Base-by-base conservation (phyloP, 208 protist genomes). In the Porcisia deanei region DNA sequence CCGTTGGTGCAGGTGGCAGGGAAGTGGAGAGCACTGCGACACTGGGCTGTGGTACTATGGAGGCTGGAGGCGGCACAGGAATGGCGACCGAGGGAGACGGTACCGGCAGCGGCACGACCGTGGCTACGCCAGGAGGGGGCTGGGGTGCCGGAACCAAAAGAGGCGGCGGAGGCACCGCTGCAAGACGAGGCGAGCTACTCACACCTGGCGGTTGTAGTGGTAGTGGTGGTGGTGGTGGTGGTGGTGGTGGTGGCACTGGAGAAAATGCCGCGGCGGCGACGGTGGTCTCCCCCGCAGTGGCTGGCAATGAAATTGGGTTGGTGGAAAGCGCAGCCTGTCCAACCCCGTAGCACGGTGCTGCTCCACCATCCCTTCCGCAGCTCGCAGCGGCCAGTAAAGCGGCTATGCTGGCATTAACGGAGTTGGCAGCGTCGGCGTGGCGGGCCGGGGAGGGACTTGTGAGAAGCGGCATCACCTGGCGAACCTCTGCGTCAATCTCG, bases 401-500 rank as follows among this genome's bases (percentile, higher is more conserved):
- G 34, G 52, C 69, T 22, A 70, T n/a, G 58, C 74, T 71, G 43
- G 55, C 25, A 12, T 47, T 16, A 47, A 6, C 34, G 12, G 39
- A 39, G 8, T 49, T 55, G 20, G 49, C 59, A 1, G 77, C 53
- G 59, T 74, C 67, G 59, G 66, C 76, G 71, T 63, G 82, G 34
- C 77, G 78, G 20, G 60, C 22, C 1, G 79, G 82, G 16, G 68
- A 69, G 2, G 76, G 68, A 49, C 60, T 88, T 2, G 79, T 82
- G 30, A 87, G 85, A 43, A 86, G 73, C 73, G 84, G 92, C 84
- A 88, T 83, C 47, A 74, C 80, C 45, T 84, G 75, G 0, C 61
- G 59, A 67, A 89, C 85, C 63, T 89, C 79, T 22, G 77, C 76
- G 60, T 92, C 80, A 61, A 91, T 68, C 43, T 91, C 83, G 30